A percentile compares a stretch with the other conserved stretches of the same genome.
Conservation (phyloP, 2,329 filamentous ascomycete species). For the Coniochaeta sp. region DNA sequence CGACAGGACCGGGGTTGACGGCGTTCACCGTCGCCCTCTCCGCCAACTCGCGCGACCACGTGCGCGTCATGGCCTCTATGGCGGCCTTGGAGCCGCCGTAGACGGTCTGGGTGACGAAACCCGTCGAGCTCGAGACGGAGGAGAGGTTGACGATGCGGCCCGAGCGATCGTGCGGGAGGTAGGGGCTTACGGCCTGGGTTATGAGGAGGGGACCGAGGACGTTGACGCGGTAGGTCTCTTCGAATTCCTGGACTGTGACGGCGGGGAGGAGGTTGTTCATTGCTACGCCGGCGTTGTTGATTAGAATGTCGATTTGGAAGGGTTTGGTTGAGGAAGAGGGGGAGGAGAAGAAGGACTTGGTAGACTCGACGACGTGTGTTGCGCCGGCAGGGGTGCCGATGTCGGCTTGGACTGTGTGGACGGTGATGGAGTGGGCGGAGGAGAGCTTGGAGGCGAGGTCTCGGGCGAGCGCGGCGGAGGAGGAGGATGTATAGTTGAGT, state of each 20-base stretch:
- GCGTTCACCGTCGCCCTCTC: constrained; percentile 48
- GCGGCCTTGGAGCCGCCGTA: constrained; percentile 54
- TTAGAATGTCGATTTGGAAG: constrained; percentile 71
- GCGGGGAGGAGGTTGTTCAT: constrained; percentile 60
- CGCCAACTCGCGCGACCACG: constrained; percentile 50
- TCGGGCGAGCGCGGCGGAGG: constrained; percentile 28
- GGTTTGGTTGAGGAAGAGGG: constrained; percentile 20
- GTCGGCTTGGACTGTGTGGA: constrained; percentile 63
- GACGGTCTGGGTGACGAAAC: constrained; percentile 47
- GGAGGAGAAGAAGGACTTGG: constrained; percentile 52
- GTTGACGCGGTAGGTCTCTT: constrained; percentile 69
- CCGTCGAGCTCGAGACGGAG: constrained; percentile 45
- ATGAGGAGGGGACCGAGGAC: constrained; percentile 75
- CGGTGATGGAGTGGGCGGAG: constrained; percentile 49
- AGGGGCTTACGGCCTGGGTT: constrained; percentile 63
- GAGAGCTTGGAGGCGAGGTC: constrained; percentile 57
- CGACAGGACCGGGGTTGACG: constrained; percentile 50
- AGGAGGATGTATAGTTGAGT: constrained; percentile 58
- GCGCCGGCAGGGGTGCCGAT: constrained; percentile 57
- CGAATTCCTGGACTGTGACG: constrained; percentile 59
- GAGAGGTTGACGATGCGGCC: constrained; percentile 50
- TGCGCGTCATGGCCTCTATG: constrained; percentile 51
- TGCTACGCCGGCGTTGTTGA: constrained; percentile 78
- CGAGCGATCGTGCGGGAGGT: constrained; percentile 62
- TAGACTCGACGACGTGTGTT: constrained; percentile 48